Evolutionary conservation across 805 yeast genomes (phyloP).

Genomic region (Ogataea wickerhamii): DNA sequence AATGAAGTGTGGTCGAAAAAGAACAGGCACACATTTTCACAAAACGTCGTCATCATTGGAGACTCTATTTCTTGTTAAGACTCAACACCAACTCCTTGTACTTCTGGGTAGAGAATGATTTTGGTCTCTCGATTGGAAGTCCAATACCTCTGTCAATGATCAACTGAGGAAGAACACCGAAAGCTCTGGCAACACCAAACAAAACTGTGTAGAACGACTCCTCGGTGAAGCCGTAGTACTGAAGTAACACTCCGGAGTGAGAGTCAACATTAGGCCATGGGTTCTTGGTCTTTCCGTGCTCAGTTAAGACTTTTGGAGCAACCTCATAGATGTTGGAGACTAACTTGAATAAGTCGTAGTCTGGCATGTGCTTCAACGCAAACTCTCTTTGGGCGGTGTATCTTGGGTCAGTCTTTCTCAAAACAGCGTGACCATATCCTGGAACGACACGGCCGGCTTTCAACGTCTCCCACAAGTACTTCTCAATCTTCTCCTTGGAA

Average conservation of each 20-base stretch:
- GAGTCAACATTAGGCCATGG: conserved; percentile 94
- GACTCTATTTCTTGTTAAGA: conserved; percentile 22
- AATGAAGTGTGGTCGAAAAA: too few relatives aligned
- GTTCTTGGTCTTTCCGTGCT: conserved; percentile 88
- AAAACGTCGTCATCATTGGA: background rate
- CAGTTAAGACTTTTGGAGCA: conserved; percentile 75
- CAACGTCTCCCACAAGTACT: conserved; percentile 74
- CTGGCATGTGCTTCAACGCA: conserved; percentile 71
- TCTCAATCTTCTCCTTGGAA: conserved; percentile 65
- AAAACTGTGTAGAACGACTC: conserved; percentile 80
- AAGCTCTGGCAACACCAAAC: conserved; percentile 84
- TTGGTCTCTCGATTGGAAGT: conserved; percentile 83
- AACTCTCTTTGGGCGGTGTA: conserved; percentile 83
- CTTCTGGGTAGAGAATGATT: conserved; percentile 91
- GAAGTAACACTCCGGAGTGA: conserved; percentile 80
- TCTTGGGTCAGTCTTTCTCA: conserved; percentile 87
- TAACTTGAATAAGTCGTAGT: conserved; percentile 72
- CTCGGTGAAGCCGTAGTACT: conserved; percentile 81
- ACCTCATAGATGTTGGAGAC: conserved; percentile 76
- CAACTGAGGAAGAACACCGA: conserved; percentile 82
- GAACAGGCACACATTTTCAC: too few relatives aligned
- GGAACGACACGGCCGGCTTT: conserved; percentile 84
- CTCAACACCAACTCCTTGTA: conserved; percentile 71
- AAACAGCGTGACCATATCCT: conserved; percentile 86
- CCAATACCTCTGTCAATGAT: conserved; percentile 83